Evolutionary conservation across 805 yeast species (phyloP).

Genomic region (Wickerhamiella alocasiicola): DNA sequence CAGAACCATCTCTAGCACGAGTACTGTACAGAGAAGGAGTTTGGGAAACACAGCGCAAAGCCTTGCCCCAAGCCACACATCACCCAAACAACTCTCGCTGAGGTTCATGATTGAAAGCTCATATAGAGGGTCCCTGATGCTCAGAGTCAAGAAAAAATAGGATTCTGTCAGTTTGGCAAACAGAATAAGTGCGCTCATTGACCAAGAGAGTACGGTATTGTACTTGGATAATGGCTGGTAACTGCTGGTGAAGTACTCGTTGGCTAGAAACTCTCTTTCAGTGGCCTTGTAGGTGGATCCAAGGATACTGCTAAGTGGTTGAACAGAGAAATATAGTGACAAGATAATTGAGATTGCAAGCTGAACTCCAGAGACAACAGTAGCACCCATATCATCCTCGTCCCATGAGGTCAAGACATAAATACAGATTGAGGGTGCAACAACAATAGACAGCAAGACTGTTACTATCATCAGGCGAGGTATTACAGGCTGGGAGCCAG

Average conservation of each 20-base stretch:
- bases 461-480: slow-evolving; percentile 36
- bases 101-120: slow-evolving; percentile 48
- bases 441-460: slow-evolving; percentile 33
- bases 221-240: slow-evolving; percentile 42
- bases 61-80: slow-evolving; percentile 37
- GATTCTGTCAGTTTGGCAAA: slow-evolving; percentile 61
- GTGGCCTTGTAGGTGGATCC: slow-evolving; percentile 23
- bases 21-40: slow-evolving; percentile 41
- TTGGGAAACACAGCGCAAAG: slow-evolving; percentile 47
- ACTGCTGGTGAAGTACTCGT: slow-evolving; percentile 46
- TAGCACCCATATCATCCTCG: slow-evolving; percentile 8
- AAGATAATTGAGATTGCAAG: slow-evolving; percentile 42
- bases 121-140: slow-evolving; percentile 60
- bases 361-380: slow-evolving; percentile 39
- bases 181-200: slow-evolving; percentile 58
- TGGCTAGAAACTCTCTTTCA: slow-evolving; percentile 33
- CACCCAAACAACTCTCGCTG: slow-evolving; percentile 48
- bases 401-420: slow-evolving; percentile 17
- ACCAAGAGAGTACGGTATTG: slow-evolving; percentile 48
- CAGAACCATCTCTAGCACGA: slow-evolving; percentile 49
- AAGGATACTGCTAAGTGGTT: slow-evolving; percentile 50
- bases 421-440: slow-evolving; percentile 16
- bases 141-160: slow-evolving; percentile 61
- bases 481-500: slow-evolving; percentile 52
- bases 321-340: slow-evolving; percentile 44